phyloP scores from a whole-genome alignment of 306 rosid species.

The Fagus sylvatica region DNA sequence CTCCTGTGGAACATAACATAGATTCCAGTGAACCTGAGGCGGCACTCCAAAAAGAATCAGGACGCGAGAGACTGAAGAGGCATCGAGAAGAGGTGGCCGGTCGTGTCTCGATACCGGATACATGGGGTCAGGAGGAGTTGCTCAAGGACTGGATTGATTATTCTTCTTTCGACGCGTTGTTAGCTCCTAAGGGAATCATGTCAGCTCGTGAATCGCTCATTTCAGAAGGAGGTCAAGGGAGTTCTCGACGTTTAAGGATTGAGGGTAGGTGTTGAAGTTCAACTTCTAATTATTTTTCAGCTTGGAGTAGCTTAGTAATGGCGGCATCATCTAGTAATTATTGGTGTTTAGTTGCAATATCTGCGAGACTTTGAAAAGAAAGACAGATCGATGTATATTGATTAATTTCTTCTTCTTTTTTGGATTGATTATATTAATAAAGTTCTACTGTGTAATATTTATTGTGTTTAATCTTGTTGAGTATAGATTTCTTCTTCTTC shows the following conservation, averaged over 20 bases:
- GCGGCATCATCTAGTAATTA: too few relatives aligned
- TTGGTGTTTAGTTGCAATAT: too few relatives aligned
- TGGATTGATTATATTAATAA: too few relatives aligned
- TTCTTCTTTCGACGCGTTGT: constrained; percentile 50
- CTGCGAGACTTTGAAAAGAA: too few relatives aligned
- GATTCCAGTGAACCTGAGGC: neutral
- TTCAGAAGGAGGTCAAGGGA: constrained; percentile 44
- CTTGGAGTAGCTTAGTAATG: too few relatives aligned
- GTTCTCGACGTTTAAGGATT: constrained; percentile 43
- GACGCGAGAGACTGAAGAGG: constrained; percentile 59
- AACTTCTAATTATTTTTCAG: neutral
- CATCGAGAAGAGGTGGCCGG: constrained; percentile 59
- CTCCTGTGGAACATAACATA: too few relatives aligned
- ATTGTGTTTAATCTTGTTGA: too few relatives aligned
- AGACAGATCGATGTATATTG: too few relatives aligned
- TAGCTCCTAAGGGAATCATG: constrained; percentile 47
- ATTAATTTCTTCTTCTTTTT: too few relatives aligned
- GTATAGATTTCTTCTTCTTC: too few relatives aligned
- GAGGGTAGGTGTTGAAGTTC: constrained; percentile 31
- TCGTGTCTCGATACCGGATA: constrained; percentile 50
- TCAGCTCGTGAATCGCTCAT: constrained; percentile 71
- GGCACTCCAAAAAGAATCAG: constrained; percentile 14
- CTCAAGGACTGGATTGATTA: constrained; percentile 60
- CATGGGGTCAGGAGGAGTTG: constrained; percentile 60
- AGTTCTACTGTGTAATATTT: too few relatives aligned